Conservation (phyloP, 2,329 filamentous ascomycete genomes). For the Botrytis deweyae region DNA sequence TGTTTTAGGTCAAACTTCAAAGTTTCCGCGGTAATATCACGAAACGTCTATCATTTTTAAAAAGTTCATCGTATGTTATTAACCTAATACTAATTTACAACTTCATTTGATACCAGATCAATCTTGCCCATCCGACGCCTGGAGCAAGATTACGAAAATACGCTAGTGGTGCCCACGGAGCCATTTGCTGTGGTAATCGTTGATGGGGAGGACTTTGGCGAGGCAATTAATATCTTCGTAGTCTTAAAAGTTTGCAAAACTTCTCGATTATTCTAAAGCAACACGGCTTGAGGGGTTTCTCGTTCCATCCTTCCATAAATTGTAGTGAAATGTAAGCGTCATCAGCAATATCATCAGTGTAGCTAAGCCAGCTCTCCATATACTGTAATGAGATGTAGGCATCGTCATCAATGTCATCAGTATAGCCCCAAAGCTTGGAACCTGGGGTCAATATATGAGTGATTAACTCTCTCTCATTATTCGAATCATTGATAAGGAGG, state of each 20-base stretch:
- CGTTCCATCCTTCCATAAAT: neutral
- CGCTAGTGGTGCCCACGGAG: neutral
- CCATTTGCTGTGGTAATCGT: neutral
- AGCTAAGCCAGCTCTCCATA: neutral
- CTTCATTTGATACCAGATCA: neutral
- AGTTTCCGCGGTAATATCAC: neutral
- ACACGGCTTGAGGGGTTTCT: neutral
- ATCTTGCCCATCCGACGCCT: neutral
- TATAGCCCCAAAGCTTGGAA: slow-evolving; percentile 1
- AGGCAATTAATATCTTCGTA: neutral
- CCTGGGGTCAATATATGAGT: neutral
- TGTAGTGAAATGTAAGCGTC: neutral
- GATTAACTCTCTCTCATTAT: neutral
- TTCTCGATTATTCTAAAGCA: neutral
- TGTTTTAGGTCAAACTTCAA: neutral
- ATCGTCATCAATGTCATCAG: slow-evolving; percentile 3
- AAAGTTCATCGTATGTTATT: neutral
- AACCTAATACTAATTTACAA: neutral
- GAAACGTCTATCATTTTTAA: neutral
- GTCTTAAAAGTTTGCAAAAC: neutral
- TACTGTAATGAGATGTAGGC: neutral
- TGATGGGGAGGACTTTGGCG: neutral
- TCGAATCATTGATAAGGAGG: neutral
- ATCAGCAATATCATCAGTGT: neutral
- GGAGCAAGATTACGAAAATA: neutral